Base-by-base conservation (phyloP, 1,139 yeast genomes). In the Zygoascus hellenicus region DNA sequence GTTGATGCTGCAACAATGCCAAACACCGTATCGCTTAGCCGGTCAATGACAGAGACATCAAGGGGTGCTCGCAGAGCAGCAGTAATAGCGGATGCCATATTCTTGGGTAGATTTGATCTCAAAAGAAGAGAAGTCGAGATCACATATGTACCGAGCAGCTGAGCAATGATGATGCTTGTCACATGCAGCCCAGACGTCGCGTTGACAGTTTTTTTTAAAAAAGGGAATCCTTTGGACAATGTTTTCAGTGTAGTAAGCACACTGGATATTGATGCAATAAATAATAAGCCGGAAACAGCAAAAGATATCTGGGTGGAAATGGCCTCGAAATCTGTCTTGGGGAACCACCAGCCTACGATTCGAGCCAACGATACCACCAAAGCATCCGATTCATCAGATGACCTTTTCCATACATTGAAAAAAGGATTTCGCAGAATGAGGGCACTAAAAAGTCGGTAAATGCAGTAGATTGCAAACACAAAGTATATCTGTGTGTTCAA, bases 1-100 rank as follows among this genome's bases (percentile, higher is more conserved):
- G 90, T 79, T 2, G 71, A 56, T 1, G 78, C 58, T 50, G 84
- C 77, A 3, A 84, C 72, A 5, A 76, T 48, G 10, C 81, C 78
- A 66, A 81, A 87, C 29, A 86, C 77, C 53, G 80, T 72, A 59
- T 89, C 96, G 60, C 86, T 88, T 89, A 94, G 83, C 30, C 74
- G 69, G 59, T 89, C 95, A 31, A 88, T 80, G 48, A 82, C 75
- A 35, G 72, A 67, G 15, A 80, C 80, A 54, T 80, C 82, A 46
- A 74, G 56, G 3, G 74, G 72, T 6, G 72, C 67, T 9, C 72
- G 73, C 35, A 72, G 62, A 11, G 74, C 76, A n/a, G 70, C 67
- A 26, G 80, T 75, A 35, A 70, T 67, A 17, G 80, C 77, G 47
- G 81, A 74, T 9, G 84, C 70, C 57, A 80, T 77, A 28, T 67